phyloP scores from a whole-genome alignment of 305 asterid species.

The Fraxinus latifolia region DNA sequence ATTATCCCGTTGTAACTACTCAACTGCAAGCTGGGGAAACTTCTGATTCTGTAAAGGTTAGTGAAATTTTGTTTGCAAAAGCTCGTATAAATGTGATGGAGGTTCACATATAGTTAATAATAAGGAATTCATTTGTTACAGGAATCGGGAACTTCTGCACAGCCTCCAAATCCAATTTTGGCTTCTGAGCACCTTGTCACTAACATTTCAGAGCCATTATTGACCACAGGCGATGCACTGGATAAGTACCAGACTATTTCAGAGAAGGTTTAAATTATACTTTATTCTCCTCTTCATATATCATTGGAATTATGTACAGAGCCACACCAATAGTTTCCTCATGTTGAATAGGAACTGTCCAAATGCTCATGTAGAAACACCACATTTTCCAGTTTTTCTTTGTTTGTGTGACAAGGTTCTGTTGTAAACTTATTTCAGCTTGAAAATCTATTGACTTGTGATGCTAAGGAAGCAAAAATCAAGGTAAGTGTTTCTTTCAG shows the following conservation, averaged over 20 bases:
- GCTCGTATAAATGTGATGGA: conserved; percentile 2
- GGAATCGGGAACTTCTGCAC: conserved; percentile 60
- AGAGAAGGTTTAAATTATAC: conserved; percentile 63
- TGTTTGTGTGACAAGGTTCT: conserved; percentile 22
- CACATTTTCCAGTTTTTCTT: conserved; percentile 15
- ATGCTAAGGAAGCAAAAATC: conserved; percentile 70
- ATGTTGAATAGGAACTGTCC: conserved; percentile 11
- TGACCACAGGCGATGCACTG: conserved; percentile 86
- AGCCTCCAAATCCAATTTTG: conserved; percentile 49
- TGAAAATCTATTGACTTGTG: conserved; percentile 59
- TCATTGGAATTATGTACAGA: background rate
- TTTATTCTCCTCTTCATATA: conserved; percentile 4
- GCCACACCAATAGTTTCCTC: background rate
- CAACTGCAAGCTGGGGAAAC: conserved; percentile 59
- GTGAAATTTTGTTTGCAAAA: conserved; percentile 26
- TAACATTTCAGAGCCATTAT: conserved; percentile 53
- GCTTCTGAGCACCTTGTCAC: conserved; percentile 64
- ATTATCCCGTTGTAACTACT: conserved; percentile 49
- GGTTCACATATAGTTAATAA: conserved; percentile 9
- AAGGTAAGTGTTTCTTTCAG: conserved; percentile 49
- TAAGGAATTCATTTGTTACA: conserved; percentile 24
- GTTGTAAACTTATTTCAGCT: conserved; percentile 51
- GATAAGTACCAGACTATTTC: conserved; percentile 81
- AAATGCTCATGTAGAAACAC: background rate
- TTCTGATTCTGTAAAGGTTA: conserved; percentile 56